Evolutionary conservation across 495 filamentous ascomycete genomes (phyloP).

Genomic region (Talaromyces borbonicus): DNA sequence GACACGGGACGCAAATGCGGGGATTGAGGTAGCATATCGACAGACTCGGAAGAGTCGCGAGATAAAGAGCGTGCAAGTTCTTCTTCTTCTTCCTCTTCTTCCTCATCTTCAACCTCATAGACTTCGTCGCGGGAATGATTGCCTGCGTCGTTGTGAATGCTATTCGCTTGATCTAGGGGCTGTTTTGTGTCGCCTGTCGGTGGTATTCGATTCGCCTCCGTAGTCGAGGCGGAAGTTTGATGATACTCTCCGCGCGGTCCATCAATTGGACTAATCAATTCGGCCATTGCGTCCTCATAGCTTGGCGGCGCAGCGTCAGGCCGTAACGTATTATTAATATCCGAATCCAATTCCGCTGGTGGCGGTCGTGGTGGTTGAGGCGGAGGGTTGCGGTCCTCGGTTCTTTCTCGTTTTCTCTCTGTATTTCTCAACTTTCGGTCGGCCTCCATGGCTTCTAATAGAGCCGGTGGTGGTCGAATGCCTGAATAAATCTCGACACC

Average conservation of each 20-base stretch:
- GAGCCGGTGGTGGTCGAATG: constrained; percentile 67
- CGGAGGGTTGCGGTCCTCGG: constrained; percentile 15
- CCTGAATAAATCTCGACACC: constrained; percentile 81
- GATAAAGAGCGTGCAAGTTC: constrained; percentile 14
- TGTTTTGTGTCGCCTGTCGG: constrained; percentile 35
- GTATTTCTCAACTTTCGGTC: constrained; percentile 17
- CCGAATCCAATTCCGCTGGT: constrained; percentile 9
- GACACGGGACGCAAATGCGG: constrained; percentile 13
- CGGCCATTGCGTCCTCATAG: constrained; percentile 87
- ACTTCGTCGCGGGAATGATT: neutral
- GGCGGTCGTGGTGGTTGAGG: constrained; percentile 28
- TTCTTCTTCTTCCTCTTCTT: constrained; percentile 16
- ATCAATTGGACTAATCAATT: constrained; percentile 56
- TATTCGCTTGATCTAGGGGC: constrained; percentile 14
- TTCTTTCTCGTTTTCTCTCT: neutral
- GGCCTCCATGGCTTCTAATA: constrained; percentile 57
- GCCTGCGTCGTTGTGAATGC: neutral
- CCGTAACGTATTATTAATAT: constrained; percentile 28
- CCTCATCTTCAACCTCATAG: constrained; percentile 20
- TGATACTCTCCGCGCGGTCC: constrained; percentile 53
- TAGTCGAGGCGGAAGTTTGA: constrained; percentile 41
- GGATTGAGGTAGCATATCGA: constrained; percentile 38
- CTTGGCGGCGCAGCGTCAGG: constrained; percentile 66
- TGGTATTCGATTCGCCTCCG: constrained; percentile 8
- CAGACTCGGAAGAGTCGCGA: constrained; percentile 31